These are phyloP conservation scores for Saccharomycopsis fodiens DNA, from an alignment of 805 yeast genomes.

Conservation along the genomic window DNA sequence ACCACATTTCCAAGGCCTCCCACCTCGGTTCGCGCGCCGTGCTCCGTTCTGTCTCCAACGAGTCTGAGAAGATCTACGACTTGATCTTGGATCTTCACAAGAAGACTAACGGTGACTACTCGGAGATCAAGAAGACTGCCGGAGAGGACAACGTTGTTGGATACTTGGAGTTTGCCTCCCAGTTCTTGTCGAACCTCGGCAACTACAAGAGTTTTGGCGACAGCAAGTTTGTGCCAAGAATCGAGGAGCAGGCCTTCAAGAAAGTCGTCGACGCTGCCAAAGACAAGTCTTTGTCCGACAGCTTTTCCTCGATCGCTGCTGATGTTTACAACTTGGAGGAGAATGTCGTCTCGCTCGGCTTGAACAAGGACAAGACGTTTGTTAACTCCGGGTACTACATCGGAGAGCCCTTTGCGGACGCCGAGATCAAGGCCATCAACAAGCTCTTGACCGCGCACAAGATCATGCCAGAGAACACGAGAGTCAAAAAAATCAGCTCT, in stretches of 20 bases:
- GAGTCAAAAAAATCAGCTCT: constrained; percentile 52
- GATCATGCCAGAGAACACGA: constrained; percentile 72
- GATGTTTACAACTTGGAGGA: constrained; percentile 46
- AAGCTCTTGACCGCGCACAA: constrained; percentile 53
- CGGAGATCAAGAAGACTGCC: constrained; percentile 27
- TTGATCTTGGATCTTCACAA: constrained; percentile 54
- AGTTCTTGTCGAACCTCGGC: constrained; percentile 67
- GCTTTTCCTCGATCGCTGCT: constrained; percentile 36
- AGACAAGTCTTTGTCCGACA: constrained; percentile 27
- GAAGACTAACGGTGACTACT: constrained; percentile 41
- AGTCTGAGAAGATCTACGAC: constrained; percentile 69
- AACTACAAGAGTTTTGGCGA: constrained; percentile 87
- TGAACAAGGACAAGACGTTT: constrained; percentile 36
- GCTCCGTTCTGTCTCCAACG: constrained; percentile 74
- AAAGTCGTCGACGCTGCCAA: constrained; percentile 37
- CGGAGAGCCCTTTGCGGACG: constrained; percentile 41
- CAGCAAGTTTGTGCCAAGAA: constrained; percentile 70
- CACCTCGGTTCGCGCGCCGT: constrained; percentile 80
- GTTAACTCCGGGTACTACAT: constrained; percentile 61
- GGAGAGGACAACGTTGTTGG: constrained; percentile 32
- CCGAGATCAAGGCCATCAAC: constrained; percentile 62
- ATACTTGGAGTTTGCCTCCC: constrained; percentile 70
- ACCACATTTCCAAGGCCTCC: constrained; percentile 73
- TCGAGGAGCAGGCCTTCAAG: constrained; percentile 41
- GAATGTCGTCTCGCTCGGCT: constrained; percentile 54